Conservation (phyloP, 2,329 filamentous ascomycete species). For the Colletotrichum sp. region DNA sequence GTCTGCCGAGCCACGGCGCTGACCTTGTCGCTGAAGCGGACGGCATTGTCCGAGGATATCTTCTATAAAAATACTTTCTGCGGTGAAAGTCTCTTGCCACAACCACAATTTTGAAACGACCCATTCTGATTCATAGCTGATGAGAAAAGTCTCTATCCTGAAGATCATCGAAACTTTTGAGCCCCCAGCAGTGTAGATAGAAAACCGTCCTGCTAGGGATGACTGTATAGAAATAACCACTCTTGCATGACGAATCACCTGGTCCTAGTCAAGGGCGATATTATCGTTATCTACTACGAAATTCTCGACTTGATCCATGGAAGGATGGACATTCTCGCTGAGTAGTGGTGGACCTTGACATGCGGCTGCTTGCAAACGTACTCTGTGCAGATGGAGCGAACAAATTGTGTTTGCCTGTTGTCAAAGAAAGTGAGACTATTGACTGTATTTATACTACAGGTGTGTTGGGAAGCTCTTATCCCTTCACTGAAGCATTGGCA, state of each 20-base stretch:
- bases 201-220: background rate
- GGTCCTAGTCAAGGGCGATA: background rate
- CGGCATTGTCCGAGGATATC: rapidly evolving
- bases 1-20: too few species aligned
- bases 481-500: too few species aligned
- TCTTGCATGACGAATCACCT: background rate
- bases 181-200: background rate
- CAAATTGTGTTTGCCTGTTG: background rate
- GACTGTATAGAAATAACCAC: background rate
- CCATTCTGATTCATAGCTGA: too few species aligned
- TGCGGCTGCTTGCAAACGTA: background rate
- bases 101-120: too few species aligned
- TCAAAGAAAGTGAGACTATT: rapidly evolving
- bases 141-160: background rate
- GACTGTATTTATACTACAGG: background rate
- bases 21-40: background rate
- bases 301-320: background rate
- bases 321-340: background rate
- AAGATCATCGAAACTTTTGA: background rate
- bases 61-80: background rate
- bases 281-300: rapidly evolving
- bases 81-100: background rate
- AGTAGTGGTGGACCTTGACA: background rate
- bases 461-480: too few species aligned
- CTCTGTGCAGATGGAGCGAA: rapidly evolving